Percentiles rank a stretch among this genome's conserved stretches.
Evolutionary conservation across 176 grass and related monocot species (phyloP).

Genomic region (Tuctoria greenei): DNA sequence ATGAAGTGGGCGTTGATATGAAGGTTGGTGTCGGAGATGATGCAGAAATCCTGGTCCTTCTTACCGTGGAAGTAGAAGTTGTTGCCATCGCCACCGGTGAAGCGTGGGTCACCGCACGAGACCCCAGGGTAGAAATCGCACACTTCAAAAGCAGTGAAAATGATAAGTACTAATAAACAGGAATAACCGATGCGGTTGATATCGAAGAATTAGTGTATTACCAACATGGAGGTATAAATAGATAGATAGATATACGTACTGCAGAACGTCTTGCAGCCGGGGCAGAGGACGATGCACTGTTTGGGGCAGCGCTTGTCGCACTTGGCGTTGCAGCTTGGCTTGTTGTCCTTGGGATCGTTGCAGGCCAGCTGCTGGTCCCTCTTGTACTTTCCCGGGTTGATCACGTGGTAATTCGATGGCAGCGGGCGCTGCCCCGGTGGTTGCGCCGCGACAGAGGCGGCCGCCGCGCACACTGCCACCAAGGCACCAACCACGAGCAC

Average conservation of each 20-base stretch:
- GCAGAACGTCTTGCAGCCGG: constrained; percentile 54
- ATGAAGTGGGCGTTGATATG: constrained; percentile 71
- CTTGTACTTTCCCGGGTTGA: constrained; percentile 8
- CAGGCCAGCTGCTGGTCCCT: constrained; percentile 22
- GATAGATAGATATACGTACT: constrained; percentile 3
- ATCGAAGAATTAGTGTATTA: neutral
- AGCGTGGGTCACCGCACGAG: constrained; percentile 46
- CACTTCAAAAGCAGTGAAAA: constrained; percentile 1
- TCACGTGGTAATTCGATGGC: neutral
- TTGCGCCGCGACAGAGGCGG: neutral
- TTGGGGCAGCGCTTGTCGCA: constrained; percentile 38
- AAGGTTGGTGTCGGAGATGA: constrained; percentile 41
- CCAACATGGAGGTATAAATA: no score
- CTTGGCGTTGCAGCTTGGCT: neutral
- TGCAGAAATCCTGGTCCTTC: constrained; percentile 52
- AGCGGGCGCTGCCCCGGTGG: neutral
- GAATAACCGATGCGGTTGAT: no score
- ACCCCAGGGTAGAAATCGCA: constrained; percentile 44
- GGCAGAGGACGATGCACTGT: constrained; percentile 53
- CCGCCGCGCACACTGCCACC: constrained; percentile 2
- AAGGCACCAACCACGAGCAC: constrained; percentile 1
- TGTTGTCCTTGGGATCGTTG: neutral
- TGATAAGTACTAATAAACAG: neutral
- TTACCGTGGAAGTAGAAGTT: constrained; percentile 70
- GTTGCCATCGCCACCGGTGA: constrained; percentile 68